A percentile compares a stretch with the other conserved stretches of the same genome.
Evolutionary conservation across 148 eudicot species (phyloP).

Genomic region (Chenopodium formosanum): DNA sequence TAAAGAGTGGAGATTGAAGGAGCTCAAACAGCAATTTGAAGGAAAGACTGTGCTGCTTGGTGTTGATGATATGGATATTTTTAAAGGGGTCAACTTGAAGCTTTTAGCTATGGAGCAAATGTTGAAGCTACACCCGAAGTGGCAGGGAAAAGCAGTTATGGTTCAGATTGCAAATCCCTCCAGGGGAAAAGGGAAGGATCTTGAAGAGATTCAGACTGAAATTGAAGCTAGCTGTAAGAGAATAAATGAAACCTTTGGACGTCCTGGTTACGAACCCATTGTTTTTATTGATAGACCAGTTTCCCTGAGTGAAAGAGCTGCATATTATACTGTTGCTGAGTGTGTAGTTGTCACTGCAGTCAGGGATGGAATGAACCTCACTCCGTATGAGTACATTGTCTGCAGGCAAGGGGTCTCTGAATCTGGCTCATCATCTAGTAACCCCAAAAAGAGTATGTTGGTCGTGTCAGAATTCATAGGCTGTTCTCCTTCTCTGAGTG

Average conservation of each 20-base stretch:
- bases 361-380: slow-evolving; percentile 45
- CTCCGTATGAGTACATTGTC: slow-evolving; percentile 37
- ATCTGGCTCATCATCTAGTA: slow-evolving; percentile 18
- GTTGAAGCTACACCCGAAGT: slow-evolving; percentile 35
- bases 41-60: slow-evolving; percentile 38
- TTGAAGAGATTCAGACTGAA: slow-evolving; percentile 37
- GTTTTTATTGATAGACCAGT: slow-evolving; percentile 32
- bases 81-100: slow-evolving; percentile 37
- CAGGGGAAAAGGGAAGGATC: slow-evolving; percentile 34
- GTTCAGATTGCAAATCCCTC: slow-evolving; percentile 39
- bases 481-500: slow-evolving; percentile 39
- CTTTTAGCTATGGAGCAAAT: slow-evolving; percentile 38
- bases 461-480: slow-evolving; percentile 40
- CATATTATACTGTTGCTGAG: slow-evolving; percentile 34
- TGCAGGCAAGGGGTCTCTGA: slow-evolving; percentile 39
- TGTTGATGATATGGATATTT: slow-evolving; percentile 38
- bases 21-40: slow-evolving; percentile 29
- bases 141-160: slow-evolving; percentile 40
- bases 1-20: slow-evolving; percentile 36
- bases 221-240: slow-evolving; percentile 30
- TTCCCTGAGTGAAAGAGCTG: slow-evolving; percentile 31
- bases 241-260: slow-evolving; percentile 30
- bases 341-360: slow-evolving; percentile 41
- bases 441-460: slow-evolving; percentile 34
- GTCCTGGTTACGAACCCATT: slow-evolving; percentile 37